These are phyloP conservation scores for Chlorella sp. DNA, from an alignment of 139 green algal species.

Conservation along the genomic window DNA sequence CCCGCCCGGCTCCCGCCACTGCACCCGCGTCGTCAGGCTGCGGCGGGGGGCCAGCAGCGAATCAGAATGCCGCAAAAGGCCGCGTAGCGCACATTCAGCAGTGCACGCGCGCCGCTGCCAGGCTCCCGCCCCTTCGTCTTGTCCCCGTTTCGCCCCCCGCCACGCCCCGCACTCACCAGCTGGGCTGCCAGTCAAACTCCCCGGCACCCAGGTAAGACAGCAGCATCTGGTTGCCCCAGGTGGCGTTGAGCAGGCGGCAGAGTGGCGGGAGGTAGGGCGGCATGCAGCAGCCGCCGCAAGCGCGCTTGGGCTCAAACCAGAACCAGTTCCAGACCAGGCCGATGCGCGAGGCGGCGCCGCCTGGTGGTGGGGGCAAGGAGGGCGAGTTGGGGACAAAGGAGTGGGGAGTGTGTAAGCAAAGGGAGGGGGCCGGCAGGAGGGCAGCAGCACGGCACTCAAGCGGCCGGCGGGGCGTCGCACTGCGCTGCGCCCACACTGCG, in stretches of 20 bases:
- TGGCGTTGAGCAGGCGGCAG: conserved; percentile 34
- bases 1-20: conserved; percentile 9
- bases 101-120: neutral
- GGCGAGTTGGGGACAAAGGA: too few relatives aligned
- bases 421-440: too few relatives aligned
- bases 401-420: too few relatives aligned
- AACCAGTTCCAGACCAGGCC: conserved; percentile 70
- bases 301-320: conserved; percentile 46
- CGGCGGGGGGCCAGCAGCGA: neutral
- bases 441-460: too few relatives aligned
- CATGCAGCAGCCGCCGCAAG: conserved; percentile 2
- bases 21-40: conserved; percentile 15
- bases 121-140: too few relatives aligned
- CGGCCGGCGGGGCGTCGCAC: too few relatives aligned
- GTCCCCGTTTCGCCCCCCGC: neutral
- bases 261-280: conserved; percentile 34
- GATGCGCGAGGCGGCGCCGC: conserved; percentile 32
- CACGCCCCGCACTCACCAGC: neutral
- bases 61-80: neutral
- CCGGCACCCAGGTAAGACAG: conserved; percentile 58
- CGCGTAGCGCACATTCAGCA: neutral
- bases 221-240: conserved; percentile 57
- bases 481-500: too few relatives aligned
- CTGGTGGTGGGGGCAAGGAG: conserved; percentile 10
- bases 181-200: conserved; percentile 41